These are phyloP conservation scores for Nothophaeocryptopus gaeumannii DNA, from an alignment of 2,329 filamentous ascomycete species.

Conservation along the genomic window DNA sequence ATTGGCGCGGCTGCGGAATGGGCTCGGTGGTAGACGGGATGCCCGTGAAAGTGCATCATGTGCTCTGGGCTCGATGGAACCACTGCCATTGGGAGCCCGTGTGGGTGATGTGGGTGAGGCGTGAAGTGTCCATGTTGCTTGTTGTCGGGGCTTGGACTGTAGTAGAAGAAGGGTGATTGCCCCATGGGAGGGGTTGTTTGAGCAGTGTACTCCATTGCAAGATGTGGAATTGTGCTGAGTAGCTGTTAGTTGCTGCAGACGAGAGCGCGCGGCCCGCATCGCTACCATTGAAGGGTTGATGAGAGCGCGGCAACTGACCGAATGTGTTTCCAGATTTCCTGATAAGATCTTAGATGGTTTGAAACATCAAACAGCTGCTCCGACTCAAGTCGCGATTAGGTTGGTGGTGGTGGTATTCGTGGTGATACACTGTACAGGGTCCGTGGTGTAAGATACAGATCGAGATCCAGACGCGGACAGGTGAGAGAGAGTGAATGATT, in stretches of 20 bases:
- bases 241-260: constrained; percentile 14
- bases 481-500: constrained; percentile 22
- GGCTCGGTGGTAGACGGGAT: constrained; percentile 41
- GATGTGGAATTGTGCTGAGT: constrained; percentile 18
- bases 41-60: constrained; percentile 57
- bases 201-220: constrained; percentile 38
- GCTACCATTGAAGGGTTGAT: constrained; percentile 11
- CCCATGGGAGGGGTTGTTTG: constrained; percentile 55
- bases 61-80: constrained; percentile 47
- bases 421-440: constrained; percentile 24
- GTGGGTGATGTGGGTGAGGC: constrained; percentile 50
- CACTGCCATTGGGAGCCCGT: constrained; percentile 43
- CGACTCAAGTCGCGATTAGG: constrained; percentile 19
- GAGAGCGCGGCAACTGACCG: constrained; percentile 16
- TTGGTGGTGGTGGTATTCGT: constrained; percentile 14
- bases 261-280: constrained; percentile 11
- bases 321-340: constrained; percentile 11
- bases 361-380: too few relatives aligned
- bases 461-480: constrained; percentile 9
- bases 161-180: constrained; percentile 82
- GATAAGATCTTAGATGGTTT: constrained; percentile 11
- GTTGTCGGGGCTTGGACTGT: constrained; percentile 66
- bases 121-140: constrained; percentile 75
- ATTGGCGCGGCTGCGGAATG: constrained; percentile 33
- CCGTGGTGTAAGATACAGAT: constrained; percentile 16